A percentile compares a stretch with the other conserved stretches of the same genome.
These are phyloP conservation scores for Amaranthus tricolor DNA, from an alignment of 179 eudicot genomes.

Conservation along the genomic window DNA sequence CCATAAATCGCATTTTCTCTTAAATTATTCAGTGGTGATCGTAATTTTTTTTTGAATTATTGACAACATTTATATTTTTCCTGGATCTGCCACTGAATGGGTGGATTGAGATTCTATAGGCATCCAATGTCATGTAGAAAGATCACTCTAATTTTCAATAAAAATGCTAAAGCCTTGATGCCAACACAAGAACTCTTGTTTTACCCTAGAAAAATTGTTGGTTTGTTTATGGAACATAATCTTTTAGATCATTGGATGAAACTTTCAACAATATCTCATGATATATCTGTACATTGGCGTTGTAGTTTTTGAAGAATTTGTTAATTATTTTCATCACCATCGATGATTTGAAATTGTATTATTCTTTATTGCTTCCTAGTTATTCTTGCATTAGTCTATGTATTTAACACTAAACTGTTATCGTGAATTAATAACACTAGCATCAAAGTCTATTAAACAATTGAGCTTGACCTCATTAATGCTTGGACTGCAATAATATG, in stretches of 20 bases:
- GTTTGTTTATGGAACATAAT: not conserved
- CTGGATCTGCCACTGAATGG: too few species aligned
- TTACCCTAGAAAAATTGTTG: not conserved
- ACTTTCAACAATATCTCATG: not conserved
- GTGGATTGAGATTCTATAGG: too few species aligned
- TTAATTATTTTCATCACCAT: not conserved
- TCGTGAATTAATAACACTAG: not conserved
- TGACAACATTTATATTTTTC: not conserved
- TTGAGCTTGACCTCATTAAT: not conserved
- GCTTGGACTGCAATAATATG: constrained; percentile 3
- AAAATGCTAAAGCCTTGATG: not conserved
- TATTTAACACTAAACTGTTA: not conserved
- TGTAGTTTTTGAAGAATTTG: not conserved
- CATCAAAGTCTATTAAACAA: not conserved
- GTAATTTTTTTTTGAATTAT: not conserved
- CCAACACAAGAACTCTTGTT: not conserved
- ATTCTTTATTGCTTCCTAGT: not conserved
- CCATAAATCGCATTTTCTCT: too few species aligned
- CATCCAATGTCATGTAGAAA: too few species aligned
- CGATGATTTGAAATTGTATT: not conserved
- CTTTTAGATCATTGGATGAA: not conserved
- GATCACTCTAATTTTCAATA: not conserved
- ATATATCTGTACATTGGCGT: not conserved
- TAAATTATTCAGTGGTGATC: too few species aligned
- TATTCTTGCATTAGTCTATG: not conserved